Evolutionary conservation across 2,329 filamentous ascomycete genomes (phyloP).

Genomic region (Aspergillus fumigatiaffinis): DNA sequence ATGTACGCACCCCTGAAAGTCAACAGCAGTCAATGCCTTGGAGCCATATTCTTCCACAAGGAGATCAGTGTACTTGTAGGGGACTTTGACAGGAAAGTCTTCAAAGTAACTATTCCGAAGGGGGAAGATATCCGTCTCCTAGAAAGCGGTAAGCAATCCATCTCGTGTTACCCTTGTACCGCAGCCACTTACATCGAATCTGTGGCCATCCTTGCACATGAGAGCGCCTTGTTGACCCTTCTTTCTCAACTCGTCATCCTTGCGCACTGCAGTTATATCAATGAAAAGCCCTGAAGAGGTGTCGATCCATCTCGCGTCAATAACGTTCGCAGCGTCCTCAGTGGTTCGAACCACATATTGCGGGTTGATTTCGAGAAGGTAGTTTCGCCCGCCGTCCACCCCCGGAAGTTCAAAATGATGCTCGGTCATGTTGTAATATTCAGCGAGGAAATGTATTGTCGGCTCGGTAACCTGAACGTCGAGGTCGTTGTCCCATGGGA

Average conservation of each 20-base stretch:
- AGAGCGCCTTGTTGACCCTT: conserved; percentile 41
- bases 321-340: conserved; percentile 51
- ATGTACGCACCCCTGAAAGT: conserved; percentile 39
- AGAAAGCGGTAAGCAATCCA: neutral
- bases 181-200: conserved; percentile 40
- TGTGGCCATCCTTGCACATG: conserved; percentile 57
- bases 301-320: conserved; percentile 61
- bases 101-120: conserved; percentile 54
- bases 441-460: conserved; percentile 53
- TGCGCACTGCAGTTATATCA: conserved; percentile 56
- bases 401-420: conserved; percentile 45
- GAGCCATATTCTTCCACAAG: conserved; percentile 54
- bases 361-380: conserved; percentile 59
- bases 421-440: conserved; percentile 61
- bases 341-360: conserved; percentile 46
- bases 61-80: conserved; percentile 53
- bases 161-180: neutral
- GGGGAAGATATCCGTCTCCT: conserved; percentile 54
- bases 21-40: conserved; percentile 44
- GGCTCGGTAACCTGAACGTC: conserved; percentile 57
- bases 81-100: conserved; percentile 50
- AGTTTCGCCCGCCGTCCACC: conserved; percentile 38
- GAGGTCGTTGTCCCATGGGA: conserved; percentile 61
- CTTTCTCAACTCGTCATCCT: conserved; percentile 39
- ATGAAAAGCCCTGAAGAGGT: conserved; percentile 57